Conservation (phyloP, 1,284 basidiomycete genomes). For the Sporisorium iseilematis-ciliati region DNA sequence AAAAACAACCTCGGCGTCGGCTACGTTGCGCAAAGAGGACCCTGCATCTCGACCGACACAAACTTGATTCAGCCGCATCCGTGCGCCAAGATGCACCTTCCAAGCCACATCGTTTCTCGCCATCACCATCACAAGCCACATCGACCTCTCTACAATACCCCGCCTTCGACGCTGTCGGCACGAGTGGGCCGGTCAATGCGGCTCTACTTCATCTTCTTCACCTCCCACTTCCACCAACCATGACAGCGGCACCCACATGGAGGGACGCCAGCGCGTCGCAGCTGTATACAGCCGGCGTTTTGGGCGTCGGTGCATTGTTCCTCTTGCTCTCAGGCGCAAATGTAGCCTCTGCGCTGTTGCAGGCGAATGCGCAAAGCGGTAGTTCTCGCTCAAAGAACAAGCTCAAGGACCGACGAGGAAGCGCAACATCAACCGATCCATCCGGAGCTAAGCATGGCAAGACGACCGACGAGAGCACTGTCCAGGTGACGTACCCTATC, state of each 20-base stretch:
- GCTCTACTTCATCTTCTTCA: neutral
- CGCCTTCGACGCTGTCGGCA: too few species aligned
- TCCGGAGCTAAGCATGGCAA: constrained; percentile 26
- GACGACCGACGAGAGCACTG: constrained; percentile 50
- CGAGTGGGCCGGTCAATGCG: too few species aligned
- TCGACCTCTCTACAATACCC: too few species aligned
- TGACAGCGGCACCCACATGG: constrained; percentile 23
- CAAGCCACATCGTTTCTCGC: too few species aligned
- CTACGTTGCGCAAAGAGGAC: too few species aligned
- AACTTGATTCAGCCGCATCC: too few species aligned
- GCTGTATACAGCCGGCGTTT: constrained; percentile 30
- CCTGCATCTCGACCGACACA: too few species aligned
- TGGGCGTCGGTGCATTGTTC: constrained; percentile 29
- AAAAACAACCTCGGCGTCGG: too few species aligned
- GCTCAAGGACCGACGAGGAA: constrained; percentile 6
- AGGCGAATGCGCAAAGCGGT: neutral
- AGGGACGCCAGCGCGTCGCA: constrained; percentile 35
- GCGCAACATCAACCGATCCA: neutral
- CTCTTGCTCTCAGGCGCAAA: constrained; percentile 27
- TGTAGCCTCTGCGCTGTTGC: constrained; percentile 16
- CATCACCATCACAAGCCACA: too few species aligned
- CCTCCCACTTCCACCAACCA: constrained; percentile 1
- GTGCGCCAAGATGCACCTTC: too few species aligned
- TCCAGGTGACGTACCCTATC: constrained; percentile 56
- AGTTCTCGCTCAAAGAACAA: neutral